Evolutionary conservation across 495 filamentous ascomycete species (phyloP).

Genomic region (Saxispiralis lemnorum): DNA sequence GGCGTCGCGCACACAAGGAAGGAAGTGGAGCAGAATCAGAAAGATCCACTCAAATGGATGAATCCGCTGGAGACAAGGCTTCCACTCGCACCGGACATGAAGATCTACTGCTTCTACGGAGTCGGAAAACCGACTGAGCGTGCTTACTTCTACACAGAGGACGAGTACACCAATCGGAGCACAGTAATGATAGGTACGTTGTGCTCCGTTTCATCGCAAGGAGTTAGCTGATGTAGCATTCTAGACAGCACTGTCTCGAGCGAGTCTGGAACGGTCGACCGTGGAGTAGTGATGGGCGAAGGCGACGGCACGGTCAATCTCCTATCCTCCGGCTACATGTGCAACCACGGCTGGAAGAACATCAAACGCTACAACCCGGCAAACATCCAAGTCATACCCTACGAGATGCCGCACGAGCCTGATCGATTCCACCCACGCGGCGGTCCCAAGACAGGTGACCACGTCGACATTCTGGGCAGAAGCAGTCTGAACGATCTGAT

Average conservation of each 20-base stretch:
- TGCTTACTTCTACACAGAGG: constrained; percentile 73
- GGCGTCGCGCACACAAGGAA: constrained; percentile 66
- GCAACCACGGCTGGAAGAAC: constrained; percentile 67
- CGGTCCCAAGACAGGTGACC: constrained; percentile 87
- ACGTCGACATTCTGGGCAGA: constrained; percentile 87
- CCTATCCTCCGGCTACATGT: constrained; percentile 87
- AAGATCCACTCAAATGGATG: constrained; percentile 69
- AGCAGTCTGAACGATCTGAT: constrained; percentile 82
- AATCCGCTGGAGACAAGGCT: constrained; percentile 87
- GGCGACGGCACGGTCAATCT: constrained; percentile 90
- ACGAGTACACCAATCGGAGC: constrained; percentile 20
- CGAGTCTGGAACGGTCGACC: constrained; percentile 41
- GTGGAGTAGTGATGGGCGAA: constrained; percentile 80
- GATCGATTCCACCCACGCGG: constrained; percentile 80
- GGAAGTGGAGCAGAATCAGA: constrained; percentile 77
- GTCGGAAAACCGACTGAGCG: constrained; percentile 82
- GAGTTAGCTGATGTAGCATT: background rate
- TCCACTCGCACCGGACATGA: constrained; percentile 73
- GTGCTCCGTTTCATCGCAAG: too few relatives aligned
- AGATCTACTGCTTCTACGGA: constrained; percentile 96
- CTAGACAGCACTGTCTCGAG: constrained; percentile 54
- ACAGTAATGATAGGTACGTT: constrained; percentile 3
- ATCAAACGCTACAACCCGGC: constrained; percentile 89
- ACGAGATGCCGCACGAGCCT: constrained; percentile 92
- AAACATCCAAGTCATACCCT: constrained; percentile 58